phyloP scores from a whole-genome alignment of 208 protist species.

The Trypanosoma lewisi region DNA sequence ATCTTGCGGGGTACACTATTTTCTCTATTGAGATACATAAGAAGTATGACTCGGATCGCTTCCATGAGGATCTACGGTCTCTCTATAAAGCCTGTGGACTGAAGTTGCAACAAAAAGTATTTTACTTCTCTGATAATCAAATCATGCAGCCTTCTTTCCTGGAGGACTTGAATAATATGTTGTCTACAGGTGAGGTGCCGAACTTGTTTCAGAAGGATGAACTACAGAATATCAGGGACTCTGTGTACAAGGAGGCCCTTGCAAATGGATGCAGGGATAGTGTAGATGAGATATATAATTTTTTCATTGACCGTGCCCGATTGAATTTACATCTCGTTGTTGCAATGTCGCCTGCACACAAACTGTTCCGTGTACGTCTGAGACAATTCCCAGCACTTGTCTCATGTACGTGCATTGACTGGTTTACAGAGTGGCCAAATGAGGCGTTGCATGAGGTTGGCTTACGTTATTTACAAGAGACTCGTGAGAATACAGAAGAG shows the following conservation, averaged over 20 bases:
- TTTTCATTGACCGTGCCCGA: slow-evolving; percentile 95
- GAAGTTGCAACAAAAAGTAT: slow-evolving; percentile 94
- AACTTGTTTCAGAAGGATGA: slow-evolving; percentile 97
- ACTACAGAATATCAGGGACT: slow-evolving; percentile 91
- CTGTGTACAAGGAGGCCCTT: slow-evolving; percentile 89
- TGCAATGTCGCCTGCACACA: slow-evolving; percentile 97
- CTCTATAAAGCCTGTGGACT: slow-evolving; percentile 94
- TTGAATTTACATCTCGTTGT: slow-evolving; percentile 96
- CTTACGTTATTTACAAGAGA: slow-evolving; percentile 77
- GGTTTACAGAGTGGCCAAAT: slow-evolving; percentile 98
- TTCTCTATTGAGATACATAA: slow-evolving; percentile 97
- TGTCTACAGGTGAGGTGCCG: slow-evolving; percentile 97
- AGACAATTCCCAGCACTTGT: slow-evolving; percentile 98
- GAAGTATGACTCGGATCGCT: slow-evolving; percentile 94
- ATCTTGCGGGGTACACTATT: slow-evolving; percentile 94
- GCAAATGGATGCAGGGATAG: slow-evolving; percentile 87
- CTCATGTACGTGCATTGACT: slow-evolving; percentile 98
- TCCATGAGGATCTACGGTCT: slow-evolving; percentile 97
- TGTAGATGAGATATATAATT: slow-evolving; percentile 93
- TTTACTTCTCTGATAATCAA: slow-evolving; percentile 98
- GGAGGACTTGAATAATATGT: slow-evolving; percentile 98
- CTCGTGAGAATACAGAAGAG: slow-evolving; percentile 84
- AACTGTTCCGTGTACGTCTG: slow-evolving; percentile 94
- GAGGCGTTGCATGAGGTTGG: slow-evolving; percentile 96
- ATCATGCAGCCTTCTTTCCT: slow-evolving; percentile 95